These are phyloP conservation scores for Hyphopichia pseudoburtonii DNA, from an alignment of 1,139 yeast genomes.

Conservation along the genomic window DNA sequence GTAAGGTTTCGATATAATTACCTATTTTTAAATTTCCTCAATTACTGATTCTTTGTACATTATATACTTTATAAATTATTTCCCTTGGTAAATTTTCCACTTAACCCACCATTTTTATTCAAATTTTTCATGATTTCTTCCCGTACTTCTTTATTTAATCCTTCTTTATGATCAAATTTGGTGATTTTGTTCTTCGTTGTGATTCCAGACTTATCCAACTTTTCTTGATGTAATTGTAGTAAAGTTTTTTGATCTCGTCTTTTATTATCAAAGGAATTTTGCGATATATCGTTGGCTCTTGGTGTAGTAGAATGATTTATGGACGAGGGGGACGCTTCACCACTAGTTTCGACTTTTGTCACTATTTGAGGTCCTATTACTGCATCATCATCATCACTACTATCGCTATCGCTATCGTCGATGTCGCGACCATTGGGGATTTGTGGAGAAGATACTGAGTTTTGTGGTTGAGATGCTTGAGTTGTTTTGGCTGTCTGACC, in stretches of 20 bases:
- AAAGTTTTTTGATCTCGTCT: no score
- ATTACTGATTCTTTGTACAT: neutral
- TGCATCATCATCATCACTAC: conserved; percentile 9
- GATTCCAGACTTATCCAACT: neutral
- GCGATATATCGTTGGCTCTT: neutral
- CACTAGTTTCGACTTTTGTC: no score
- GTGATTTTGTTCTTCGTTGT: conserved; percentile 8
- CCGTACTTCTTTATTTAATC: conserved; percentile 14
- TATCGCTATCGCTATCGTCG: conserved; percentile 4
- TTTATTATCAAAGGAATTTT: neutral
- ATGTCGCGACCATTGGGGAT: no score
- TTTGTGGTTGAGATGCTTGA: no score
- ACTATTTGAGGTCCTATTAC: conserved; percentile 7
- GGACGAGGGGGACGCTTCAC: no score
- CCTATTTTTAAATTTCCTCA: neutral
- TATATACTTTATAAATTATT: no score
- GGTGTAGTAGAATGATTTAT: no score
- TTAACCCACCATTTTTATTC: conserved; percentile 12
- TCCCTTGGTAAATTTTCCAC: conserved; percentile 12
- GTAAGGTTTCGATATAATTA: conserved; percentile 13
- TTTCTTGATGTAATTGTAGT: conserved; percentile 12
- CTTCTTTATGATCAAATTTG: conserved; percentile 12
- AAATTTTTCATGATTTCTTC: conserved; percentile 14
- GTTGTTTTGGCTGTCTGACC: no score
- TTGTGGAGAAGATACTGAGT: no score